Percentiles rank a stretch among this genome's conserved stretches.
Conservation (phyloP, 176 grass and related monocot species). For the Triticum turgidum region DNA sequence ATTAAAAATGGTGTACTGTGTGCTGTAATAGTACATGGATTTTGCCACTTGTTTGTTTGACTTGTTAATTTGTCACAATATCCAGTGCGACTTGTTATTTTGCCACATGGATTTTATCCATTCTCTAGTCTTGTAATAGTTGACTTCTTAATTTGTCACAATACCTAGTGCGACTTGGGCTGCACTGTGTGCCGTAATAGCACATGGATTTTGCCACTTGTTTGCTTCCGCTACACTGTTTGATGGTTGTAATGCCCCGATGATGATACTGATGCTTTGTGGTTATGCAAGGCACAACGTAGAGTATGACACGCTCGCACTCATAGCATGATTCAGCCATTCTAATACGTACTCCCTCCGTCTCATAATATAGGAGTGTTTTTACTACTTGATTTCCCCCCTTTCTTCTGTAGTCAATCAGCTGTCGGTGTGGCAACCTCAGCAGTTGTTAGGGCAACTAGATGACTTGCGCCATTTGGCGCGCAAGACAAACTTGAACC, state of each 20-base stretch:
- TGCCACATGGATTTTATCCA: too few species aligned
- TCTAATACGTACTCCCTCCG: not conserved
- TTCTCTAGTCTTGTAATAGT: too few species aligned
- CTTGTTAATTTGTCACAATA: too few species aligned
- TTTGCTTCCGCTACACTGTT: not conserved
- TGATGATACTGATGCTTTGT: not conserved
- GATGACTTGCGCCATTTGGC: too few species aligned
- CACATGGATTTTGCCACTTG: not conserved
- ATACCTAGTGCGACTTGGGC: not conserved
- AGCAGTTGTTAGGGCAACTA: too few species aligned
- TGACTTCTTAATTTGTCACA: not conserved
- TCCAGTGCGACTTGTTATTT: too few species aligned
- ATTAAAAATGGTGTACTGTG: not conserved
- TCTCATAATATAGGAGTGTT: too few species aligned
- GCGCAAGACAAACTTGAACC: too few species aligned
- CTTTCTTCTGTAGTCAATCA: too few species aligned
- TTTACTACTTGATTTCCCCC: too few species aligned
- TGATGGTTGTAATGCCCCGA: not conserved
- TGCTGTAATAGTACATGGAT: not conserved
- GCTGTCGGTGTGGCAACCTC: too few species aligned
- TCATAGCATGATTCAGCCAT: not conserved
- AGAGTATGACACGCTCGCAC: not conserved
- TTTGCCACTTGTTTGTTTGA: not conserved
- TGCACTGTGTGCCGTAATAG: not conserved
- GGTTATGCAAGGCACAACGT: not conserved